Evolutionary conservation across 495 filamentous ascomycete species (phyloP).

Genomic region (Lophium mytilinum): DNA sequence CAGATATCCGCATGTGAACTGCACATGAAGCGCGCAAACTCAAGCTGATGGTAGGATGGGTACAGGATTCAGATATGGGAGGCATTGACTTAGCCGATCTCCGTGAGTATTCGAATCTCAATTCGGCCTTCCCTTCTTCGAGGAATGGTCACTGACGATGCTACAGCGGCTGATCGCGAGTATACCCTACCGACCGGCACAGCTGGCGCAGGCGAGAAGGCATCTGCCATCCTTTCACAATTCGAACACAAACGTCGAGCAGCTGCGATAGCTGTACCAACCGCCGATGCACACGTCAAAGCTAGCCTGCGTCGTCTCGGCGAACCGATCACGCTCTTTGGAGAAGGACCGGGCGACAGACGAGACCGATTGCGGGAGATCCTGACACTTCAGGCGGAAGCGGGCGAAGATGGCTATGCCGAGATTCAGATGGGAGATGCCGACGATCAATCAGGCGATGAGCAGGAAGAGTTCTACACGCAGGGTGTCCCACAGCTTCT

Average conservation of each 20-base stretch:
- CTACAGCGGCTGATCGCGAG: constrained; percentile 70
- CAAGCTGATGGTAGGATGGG: constrained; percentile 1
- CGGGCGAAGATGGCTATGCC: constrained; percentile 42
- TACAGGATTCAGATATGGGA: constrained; percentile 50
- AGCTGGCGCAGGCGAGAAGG: constrained; percentile 75
- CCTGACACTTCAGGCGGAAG: constrained; percentile 64
- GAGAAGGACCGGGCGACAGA: constrained; percentile 78
- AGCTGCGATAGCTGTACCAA: constrained; percentile 88
- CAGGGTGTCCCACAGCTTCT: constrained; percentile 67
- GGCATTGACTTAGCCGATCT: constrained; percentile 72
- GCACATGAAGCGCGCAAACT: not conserved
- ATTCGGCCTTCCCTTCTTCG: not conserved
- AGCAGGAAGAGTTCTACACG: constrained; percentile 95
- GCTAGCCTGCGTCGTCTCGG: constrained; percentile 71
- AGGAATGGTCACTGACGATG: not conserved
- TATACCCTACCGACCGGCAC: constrained; percentile 67
- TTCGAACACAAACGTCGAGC: constrained; percentile 83
- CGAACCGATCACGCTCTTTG: constrained; percentile 91
- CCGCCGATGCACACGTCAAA: constrained; percentile 83
- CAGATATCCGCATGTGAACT: not conserved
- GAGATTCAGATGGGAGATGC: constrained; percentile 54
- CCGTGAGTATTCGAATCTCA: constrained; percentile 46
- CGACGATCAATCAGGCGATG: constrained; percentile 36
- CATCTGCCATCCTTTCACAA: constrained; percentile 80
- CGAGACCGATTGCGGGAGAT: constrained; percentile 81